Evolutionary conservation across 306 rosid species (phyloP).

Genomic region (Rosa multiflora): DNA sequence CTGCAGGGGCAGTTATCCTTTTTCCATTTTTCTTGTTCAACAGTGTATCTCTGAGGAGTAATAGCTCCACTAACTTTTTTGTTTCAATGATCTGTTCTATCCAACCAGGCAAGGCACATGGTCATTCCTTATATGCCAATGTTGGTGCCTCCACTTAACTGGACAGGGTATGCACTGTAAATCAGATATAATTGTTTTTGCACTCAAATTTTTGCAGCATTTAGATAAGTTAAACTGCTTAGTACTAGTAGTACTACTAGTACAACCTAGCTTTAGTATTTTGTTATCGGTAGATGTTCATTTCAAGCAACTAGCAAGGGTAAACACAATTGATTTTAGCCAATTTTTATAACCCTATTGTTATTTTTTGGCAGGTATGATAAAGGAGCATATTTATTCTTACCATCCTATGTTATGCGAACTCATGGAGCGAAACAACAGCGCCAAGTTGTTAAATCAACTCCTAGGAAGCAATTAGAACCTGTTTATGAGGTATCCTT

Average conservation of each 20-base stretch:
- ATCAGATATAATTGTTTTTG: not conserved
- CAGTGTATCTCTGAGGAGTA: constrained; percentile 12
- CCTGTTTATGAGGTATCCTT: constrained; percentile 73
- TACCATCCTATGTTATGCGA: constrained; percentile 93
- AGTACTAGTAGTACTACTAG: not conserved
- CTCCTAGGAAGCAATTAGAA: constrained; percentile 58
- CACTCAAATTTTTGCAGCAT: not conserved
- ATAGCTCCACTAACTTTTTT: constrained; percentile 17
- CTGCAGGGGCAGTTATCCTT: not conserved
- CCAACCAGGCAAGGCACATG: constrained; percentile 89
- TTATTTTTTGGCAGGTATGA: constrained; percentile 60
- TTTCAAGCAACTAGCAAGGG: not conserved
- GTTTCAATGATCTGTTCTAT: constrained; percentile 14
- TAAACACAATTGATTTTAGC: constrained; percentile 14
- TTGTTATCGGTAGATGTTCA: not conserved
- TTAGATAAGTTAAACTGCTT: not conserved
- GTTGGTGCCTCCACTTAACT: constrained; percentile 84
- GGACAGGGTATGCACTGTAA: constrained; percentile 70
- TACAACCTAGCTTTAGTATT: not conserved
- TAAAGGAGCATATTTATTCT: constrained; percentile 83
- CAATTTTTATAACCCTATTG: constrained; percentile 6
- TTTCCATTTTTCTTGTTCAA: not conserved
- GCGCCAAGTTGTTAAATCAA: constrained; percentile 75
- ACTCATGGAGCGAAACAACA: constrained; percentile 94
- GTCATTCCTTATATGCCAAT: constrained; percentile 98